These are phyloP conservation scores for Dimargaris cristalligena DNA, from an alignment of 192 early-diverging fungal genomes.

Conservation along the genomic window DNA sequence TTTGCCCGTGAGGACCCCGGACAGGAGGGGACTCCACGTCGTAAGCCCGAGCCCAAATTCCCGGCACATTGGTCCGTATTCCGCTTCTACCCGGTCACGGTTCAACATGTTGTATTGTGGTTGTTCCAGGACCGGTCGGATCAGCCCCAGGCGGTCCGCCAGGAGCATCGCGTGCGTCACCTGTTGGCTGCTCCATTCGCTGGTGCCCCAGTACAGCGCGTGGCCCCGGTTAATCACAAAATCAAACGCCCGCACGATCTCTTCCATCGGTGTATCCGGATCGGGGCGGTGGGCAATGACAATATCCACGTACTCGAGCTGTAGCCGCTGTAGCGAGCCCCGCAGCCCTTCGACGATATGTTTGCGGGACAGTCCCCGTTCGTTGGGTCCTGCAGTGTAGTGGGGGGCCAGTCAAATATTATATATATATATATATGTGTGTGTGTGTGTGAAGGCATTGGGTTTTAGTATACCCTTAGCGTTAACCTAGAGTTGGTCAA, in stretches of 20 bases:
- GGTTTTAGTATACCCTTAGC: too few species aligned
- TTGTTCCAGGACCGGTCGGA: conserved; percentile 49
- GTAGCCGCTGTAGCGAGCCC: conserved; percentile 50
- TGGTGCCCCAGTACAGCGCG: conserved; percentile 74
- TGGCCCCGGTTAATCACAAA: conserved; percentile 59
- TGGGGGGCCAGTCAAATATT: too few species aligned
- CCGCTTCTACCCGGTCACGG: conserved; percentile 55
- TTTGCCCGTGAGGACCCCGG: conserved; percentile 48
- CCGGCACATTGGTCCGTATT: conserved; percentile 53
- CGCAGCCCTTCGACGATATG: conserved; percentile 67
- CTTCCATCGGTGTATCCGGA: conserved; percentile 60
- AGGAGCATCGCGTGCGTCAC: conserved; percentile 55
- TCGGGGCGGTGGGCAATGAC: conserved; percentile 73
- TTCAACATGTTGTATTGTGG: conserved; percentile 79
- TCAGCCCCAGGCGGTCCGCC: conserved; percentile 46
- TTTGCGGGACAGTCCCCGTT: conserved; percentile 66
- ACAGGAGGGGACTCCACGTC: conserved; percentile 65
- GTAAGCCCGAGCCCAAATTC: conserved; percentile 50
- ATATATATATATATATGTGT: too few species aligned
- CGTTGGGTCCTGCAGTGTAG: too few species aligned
- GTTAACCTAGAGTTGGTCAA: too few species aligned
- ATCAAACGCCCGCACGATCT: conserved; percentile 73
- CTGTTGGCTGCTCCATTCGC: conserved; percentile 66
- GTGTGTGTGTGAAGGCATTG: too few species aligned
- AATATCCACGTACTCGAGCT: conserved; percentile 58